Conservation (phyloP, 352 stramenopile species). For the Poterioochromonas sp. region DNA sequence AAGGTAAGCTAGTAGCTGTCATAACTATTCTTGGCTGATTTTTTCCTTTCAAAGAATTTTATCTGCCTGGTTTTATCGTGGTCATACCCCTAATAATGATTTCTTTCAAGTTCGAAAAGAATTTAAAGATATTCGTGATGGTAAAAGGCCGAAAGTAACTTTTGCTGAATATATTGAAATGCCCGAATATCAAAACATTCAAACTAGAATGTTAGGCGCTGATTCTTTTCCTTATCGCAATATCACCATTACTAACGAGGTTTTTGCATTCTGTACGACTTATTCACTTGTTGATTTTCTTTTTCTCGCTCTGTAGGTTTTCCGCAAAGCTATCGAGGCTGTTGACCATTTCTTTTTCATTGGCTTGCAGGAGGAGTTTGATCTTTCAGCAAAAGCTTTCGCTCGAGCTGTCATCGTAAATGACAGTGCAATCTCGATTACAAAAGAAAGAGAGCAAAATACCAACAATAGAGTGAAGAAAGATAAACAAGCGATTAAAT, state of each 20-base stretch:
- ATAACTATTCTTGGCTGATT: not conserved
- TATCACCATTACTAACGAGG: constrained; percentile 12
- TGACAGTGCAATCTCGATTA: not conserved
- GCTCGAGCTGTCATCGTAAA: not conserved
- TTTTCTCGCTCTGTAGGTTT: not conserved
- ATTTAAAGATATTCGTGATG: constrained; percentile 15
- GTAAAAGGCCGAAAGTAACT: constrained; percentile 13
- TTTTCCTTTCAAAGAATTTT: constrained; percentile 21
- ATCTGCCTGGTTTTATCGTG: constrained; percentile 33
- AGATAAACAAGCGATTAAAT: not conserved
- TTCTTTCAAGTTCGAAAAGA: constrained; percentile 33
- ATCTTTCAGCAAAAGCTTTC: not conserved
- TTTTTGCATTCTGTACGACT: not conserved
- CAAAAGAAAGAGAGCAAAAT: not conserved
- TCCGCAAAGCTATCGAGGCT: constrained; percentile 2
- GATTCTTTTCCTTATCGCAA: constrained; percentile 36
- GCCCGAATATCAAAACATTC: constrained; percentile 34
- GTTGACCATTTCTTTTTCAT: constrained; percentile 26
- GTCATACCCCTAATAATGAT: constrained; percentile 34
- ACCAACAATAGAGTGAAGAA: not conserved
- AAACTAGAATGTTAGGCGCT: constrained; percentile 36
- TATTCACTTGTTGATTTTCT: not conserved
- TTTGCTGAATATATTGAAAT: constrained; percentile 35
- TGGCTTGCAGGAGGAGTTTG: constrained; percentile 31
- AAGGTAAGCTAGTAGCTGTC: constrained; percentile 23